These are phyloP conservation scores for Cymbopogon flexuosus DNA, from an alignment of 202 grass and related monocot genomes.

Conservation along the genomic window DNA sequence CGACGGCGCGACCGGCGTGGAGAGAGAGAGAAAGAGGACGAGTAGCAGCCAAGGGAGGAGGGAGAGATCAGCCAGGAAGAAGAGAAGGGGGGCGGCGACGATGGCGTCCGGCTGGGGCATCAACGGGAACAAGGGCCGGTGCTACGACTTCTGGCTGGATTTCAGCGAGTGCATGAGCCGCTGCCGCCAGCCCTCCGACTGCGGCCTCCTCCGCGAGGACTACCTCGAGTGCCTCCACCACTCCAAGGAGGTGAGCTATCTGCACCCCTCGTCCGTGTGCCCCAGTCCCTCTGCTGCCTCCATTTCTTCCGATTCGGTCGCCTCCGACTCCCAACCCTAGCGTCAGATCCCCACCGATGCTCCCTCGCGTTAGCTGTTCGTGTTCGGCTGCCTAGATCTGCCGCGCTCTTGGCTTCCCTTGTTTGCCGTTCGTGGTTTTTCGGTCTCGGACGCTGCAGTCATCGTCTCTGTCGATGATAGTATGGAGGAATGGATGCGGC, in stretches of 20 bases:
- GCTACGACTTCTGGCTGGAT: conserved; percentile 98
- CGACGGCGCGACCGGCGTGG: background rate
- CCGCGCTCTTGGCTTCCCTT: background rate
- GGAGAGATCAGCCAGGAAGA: background rate
- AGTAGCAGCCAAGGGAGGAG: background rate
- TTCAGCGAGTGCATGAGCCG: conserved; percentile 99
- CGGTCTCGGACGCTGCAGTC: background rate
- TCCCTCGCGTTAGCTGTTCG: background rate
- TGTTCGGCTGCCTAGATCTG: conserved; percentile 20
- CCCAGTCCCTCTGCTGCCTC: background rate
- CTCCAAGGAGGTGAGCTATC: conserved; percentile 62
- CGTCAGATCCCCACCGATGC: background rate
- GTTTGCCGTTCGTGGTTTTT: background rate
- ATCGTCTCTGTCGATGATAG: background rate
- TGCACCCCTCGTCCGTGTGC: background rate
- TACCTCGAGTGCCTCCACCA: conserved; percentile 98
- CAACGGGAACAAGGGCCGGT: conserved; percentile 95
- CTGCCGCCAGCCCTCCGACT: conserved; percentile 89
- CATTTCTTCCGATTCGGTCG: background rate
- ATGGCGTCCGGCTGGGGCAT: conserved; percentile 99
- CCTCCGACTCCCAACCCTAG: background rate
- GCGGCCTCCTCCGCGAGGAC: conserved; percentile 87
- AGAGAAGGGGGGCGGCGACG: background rate
- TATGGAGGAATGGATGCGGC: background rate
- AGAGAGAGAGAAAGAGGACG: background rate